Conservation (phyloP, 2,329 filamentous ascomycete genomes). For the Aspergillus alliaceus region DNA sequence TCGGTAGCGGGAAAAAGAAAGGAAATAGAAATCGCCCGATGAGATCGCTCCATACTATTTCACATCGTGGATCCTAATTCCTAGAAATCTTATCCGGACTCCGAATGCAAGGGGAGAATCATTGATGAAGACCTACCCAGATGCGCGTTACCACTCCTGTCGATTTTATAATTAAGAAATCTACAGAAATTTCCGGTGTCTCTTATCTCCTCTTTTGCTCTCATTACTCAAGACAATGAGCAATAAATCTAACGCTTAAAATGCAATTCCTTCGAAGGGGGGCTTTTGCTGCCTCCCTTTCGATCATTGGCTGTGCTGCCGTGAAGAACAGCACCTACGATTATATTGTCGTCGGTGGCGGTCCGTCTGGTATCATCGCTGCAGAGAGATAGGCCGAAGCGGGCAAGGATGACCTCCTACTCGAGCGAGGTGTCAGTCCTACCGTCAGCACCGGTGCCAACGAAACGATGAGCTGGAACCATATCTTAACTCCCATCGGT, state of each 20-base stretch:
- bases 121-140: neutral
- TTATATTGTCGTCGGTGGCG: slow-evolving; percentile 26
- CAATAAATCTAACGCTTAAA: neutral
- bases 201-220: neutral
- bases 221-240: neutral
- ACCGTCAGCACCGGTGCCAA: slow-evolving; percentile 26
- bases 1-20: neutral
- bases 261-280: neutral
- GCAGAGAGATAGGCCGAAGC: slow-evolving; percentile 24
- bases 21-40: neutral
- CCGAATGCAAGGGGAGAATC: neutral
- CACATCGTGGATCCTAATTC: neutral
- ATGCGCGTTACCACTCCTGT: neutral
- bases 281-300: neutral
- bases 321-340: slow-evolving; percentile 19
- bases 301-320: neutral
- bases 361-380: slow-evolving; percentile 24
- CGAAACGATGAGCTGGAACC: slow-evolving; percentile 23
- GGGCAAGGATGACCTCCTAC: slow-evolving; percentile 24
- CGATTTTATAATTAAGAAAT: neutral
- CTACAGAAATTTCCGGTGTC: too few relatives aligned
- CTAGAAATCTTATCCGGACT: neutral
- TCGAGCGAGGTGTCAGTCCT: slow-evolving; percentile 23
- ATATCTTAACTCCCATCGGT: slow-evolving; percentile 24
- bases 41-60: neutral